phyloP scores from a whole-genome alignment of 306 rosid genomes.

The Gillenia trifoliata region DNA sequence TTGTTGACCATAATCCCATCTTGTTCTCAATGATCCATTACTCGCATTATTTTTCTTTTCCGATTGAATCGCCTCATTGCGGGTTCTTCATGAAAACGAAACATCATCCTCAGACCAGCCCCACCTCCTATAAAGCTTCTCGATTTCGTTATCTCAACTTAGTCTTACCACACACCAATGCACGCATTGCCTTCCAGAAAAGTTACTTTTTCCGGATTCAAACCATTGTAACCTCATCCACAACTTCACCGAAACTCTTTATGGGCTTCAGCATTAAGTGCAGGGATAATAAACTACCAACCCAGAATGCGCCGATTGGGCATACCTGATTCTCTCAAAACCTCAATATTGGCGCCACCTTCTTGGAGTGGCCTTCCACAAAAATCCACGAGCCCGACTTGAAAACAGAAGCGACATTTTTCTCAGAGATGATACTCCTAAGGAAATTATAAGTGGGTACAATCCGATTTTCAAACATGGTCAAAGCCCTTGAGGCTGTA shows the following conservation, averaged over 20 bases:
- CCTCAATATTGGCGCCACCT: slow-evolving; percentile 15
- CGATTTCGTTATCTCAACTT: too few relatives aligned
- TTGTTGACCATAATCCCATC: slow-evolving; percentile 20
- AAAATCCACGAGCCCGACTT: not conserved
- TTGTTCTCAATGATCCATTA: not conserved
- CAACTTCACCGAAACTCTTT: not conserved
- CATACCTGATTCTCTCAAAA: slow-evolving; percentile 24
- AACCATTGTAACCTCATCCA: slow-evolving; percentile 18
- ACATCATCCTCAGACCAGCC: slow-evolving; percentile 32
- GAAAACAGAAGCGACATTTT: not conserved
- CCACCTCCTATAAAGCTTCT: slow-evolving; percentile 34
- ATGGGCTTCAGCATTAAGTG: not conserved
- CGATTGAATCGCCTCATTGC: too few relatives aligned
- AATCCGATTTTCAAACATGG: slow-evolving; percentile 19
- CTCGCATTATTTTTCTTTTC: slow-evolving; percentile 24
- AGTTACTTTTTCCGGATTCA: not conserved
- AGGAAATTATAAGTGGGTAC: slow-evolving; percentile 23
- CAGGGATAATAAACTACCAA: not conserved
- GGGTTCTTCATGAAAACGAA: too few relatives aligned
- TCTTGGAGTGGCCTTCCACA: not conserved
- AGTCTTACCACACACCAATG: not conserved
- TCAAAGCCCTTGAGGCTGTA: not conserved
- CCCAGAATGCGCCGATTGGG: not conserved
- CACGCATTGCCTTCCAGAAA: slow-evolving; percentile 25
- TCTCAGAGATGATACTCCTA: slow-evolving; percentile 20